Conservation (phyloP, 129 eudicot genomes). For the Escallonia rubra region DNA sequence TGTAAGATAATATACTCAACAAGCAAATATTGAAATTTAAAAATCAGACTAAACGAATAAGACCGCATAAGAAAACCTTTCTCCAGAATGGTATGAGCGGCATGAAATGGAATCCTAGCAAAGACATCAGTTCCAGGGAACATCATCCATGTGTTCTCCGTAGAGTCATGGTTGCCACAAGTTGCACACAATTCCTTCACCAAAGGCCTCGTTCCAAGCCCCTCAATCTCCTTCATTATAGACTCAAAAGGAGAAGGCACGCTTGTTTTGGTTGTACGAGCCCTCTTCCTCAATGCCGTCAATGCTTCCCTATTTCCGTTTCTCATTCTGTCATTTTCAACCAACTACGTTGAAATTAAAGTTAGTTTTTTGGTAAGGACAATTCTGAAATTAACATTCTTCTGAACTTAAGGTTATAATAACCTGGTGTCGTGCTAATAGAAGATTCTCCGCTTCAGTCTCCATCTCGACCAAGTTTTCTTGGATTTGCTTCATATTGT, state of each 20-base stretch:
- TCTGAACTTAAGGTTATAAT: conserved; percentile 2
- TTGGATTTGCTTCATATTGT: conserved; percentile 53
- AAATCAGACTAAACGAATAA: not conserved
- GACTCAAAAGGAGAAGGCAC: conserved; percentile 81
- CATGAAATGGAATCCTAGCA: conserved; percentile 74
- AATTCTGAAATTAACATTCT: not conserved
- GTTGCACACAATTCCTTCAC: conserved; percentile 81
- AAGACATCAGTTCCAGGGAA: conserved; percentile 78
- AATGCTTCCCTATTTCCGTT: conserved; percentile 90
- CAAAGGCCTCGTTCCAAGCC: conserved; percentile 41
- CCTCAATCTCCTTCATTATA: conserved; percentile 66
- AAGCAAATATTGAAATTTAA: not conserved
- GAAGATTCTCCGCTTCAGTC: conserved; percentile 66
- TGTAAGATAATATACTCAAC: too few relatives aligned
- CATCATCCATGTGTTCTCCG: conserved; percentile 66
- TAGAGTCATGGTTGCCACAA: conserved; percentile 77
- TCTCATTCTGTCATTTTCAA: conserved; percentile 76
- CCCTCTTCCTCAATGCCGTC: conserved; percentile 76
- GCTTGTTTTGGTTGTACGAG: conserved; percentile 74
- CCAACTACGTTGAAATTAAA: conserved; percentile 32
- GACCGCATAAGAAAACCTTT: conserved; percentile 38
- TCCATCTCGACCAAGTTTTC: conserved; percentile 60
- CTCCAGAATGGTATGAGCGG: conserved; percentile 77
- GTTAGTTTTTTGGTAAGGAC: not conserved
- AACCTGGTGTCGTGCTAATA: conserved; percentile 87